Evolutionary conservation across 192 early-diverging fungal genomes (phyloP).

Genomic region (Nowakowskiella sp.): DNA sequence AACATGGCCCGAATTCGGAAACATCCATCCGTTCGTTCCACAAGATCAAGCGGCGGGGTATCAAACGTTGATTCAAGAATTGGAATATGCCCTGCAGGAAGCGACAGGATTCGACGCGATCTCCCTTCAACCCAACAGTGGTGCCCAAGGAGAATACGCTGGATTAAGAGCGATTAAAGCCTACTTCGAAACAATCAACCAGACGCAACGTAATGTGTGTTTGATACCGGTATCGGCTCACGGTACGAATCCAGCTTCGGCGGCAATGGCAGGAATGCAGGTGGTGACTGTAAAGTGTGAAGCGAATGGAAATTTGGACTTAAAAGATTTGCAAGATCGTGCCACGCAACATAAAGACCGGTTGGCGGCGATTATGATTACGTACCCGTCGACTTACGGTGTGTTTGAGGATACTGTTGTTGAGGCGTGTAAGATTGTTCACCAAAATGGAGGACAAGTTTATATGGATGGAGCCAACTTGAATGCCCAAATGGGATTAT

Average conservation of each 20-base stretch:
- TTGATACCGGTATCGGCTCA: constrained; percentile 98
- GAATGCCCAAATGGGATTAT: constrained; percentile 48
- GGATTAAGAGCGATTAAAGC: constrained; percentile 90
- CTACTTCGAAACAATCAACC: constrained; percentile 79
- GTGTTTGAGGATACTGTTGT: constrained; percentile 89
- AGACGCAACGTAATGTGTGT: constrained; percentile 82
- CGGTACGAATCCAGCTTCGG: constrained; percentile 98
- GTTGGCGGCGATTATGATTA: constrained; percentile 96
- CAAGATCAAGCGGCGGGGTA: constrained; percentile 92
- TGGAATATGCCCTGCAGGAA: constrained; percentile 78
- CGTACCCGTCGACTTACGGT: constrained; percentile 98
- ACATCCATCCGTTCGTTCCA: constrained; percentile 96
- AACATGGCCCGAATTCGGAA: constrained; percentile 94
- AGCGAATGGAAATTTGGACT: constrained; percentile 85
- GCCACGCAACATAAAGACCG: constrained; percentile 76
- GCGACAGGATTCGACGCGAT: constrained; percentile 93
- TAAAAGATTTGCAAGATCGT: constrained; percentile 81
- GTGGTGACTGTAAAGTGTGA: constrained; percentile 92
- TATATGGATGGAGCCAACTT: constrained; percentile 89
- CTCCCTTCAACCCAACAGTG: constrained; percentile 96
- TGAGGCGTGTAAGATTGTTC: constrained; percentile 86
- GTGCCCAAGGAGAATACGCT: constrained; percentile 98
- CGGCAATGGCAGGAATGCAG: constrained; percentile 93
- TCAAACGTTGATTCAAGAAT: constrained; percentile 74
- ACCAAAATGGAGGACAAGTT: constrained; percentile 91